Conservation (phyloP, 108 stramenopile genomes). For the Nitzschia inconspicua region DNA sequence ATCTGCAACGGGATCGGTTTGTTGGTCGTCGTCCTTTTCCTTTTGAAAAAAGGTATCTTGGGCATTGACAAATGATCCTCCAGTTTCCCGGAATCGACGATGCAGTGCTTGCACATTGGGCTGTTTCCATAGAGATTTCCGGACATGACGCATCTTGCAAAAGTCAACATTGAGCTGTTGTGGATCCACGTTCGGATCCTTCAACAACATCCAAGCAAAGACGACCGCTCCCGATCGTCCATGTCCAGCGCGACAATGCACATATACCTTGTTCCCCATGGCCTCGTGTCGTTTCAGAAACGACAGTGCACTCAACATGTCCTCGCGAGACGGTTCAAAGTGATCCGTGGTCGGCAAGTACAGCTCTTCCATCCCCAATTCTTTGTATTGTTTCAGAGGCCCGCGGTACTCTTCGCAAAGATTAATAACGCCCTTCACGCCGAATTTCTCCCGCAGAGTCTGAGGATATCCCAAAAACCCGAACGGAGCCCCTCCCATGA, state of each 20-base stretch:
- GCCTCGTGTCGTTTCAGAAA: slow-evolving; percentile 67
- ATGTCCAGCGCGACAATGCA: slow-evolving; percentile 87
- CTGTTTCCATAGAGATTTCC: slow-evolving; percentile 67
- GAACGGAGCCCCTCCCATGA: slow-evolving; percentile 82
- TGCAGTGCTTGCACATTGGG: slow-evolving; percentile 61
- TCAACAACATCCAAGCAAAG: slow-evolving; percentile 70
- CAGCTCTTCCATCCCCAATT: slow-evolving; percentile 69
- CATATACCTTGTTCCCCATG: slow-evolving; percentile 65
- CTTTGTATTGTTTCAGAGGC: slow-evolving; percentile 52
- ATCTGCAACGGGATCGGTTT: no score
- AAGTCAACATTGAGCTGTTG: slow-evolving; percentile 63
- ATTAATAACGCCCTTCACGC: slow-evolving; percentile 72
- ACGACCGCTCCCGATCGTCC: slow-evolving; percentile 80
- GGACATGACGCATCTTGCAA: slow-evolving; percentile 62
- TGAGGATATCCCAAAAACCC: slow-evolving; percentile 62
- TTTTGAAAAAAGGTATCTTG: background rate
- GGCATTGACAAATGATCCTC: background rate
- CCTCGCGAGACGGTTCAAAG: slow-evolving; percentile 75
- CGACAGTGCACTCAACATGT: slow-evolving; percentile 56
- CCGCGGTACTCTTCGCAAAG: slow-evolving; percentile 83
- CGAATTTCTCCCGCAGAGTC: slow-evolving; percentile 45
- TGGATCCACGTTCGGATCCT: slow-evolving; percentile 50
- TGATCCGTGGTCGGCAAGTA: slow-evolving; percentile 81
- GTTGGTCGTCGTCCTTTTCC: background rate
- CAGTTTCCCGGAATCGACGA: slow-evolving; percentile 14